Conservation (phyloP, 2,329 filamentous ascomycete species). For the Clarireedia sp. region DNA sequence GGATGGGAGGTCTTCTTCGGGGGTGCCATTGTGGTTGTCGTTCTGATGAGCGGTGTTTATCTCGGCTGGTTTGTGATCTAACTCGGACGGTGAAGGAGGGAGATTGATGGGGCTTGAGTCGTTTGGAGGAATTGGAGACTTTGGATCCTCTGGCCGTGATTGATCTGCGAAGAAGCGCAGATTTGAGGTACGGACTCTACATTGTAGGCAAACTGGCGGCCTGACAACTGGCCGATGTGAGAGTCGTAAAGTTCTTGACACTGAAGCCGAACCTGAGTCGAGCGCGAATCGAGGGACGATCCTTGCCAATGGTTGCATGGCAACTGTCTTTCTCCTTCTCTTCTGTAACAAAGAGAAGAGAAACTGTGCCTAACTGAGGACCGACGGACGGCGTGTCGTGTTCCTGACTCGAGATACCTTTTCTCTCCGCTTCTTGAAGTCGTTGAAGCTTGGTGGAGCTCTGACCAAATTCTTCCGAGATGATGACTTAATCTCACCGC, state of each 20-base stretch:
- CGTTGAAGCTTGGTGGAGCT: conserved; percentile 10
- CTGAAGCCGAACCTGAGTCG: conserved; percentile 20
- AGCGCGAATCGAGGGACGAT: conserved; percentile 25
- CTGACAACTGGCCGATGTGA: conserved; percentile 18
- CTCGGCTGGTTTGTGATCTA: neutral
- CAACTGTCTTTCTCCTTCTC: conserved; percentile 9
- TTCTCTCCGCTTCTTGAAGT: conserved; percentile 2
- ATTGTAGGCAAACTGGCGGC: conserved; percentile 35
- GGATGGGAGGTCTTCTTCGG: conserved; percentile 37
- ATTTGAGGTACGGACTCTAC: conserved; percentile 32
- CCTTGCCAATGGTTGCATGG: conserved; percentile 28
- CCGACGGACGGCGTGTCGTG: neutral
- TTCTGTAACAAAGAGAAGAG: neutral
- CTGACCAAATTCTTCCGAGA: conserved; percentile 2
- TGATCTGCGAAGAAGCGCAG: conserved; percentile 24
- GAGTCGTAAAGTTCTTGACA: conserved; percentile 16
- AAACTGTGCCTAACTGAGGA: conserved; percentile 1
- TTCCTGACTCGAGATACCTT: neutral
- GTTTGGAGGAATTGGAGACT: conserved; percentile 12
- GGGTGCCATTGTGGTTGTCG: neutral
- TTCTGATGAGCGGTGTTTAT: neutral
- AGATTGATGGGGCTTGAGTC: neutral
- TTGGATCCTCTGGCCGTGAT: conserved; percentile 17
- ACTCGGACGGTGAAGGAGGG: conserved; percentile 2
- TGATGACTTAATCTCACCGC: neutral